A percentile compares a stretch with the other conserved stretches of the same genome.
phyloP scores from a whole-genome alignment of 768 basidiomycete genomes.

The Gloeopeniophorella convolvens region DNA sequence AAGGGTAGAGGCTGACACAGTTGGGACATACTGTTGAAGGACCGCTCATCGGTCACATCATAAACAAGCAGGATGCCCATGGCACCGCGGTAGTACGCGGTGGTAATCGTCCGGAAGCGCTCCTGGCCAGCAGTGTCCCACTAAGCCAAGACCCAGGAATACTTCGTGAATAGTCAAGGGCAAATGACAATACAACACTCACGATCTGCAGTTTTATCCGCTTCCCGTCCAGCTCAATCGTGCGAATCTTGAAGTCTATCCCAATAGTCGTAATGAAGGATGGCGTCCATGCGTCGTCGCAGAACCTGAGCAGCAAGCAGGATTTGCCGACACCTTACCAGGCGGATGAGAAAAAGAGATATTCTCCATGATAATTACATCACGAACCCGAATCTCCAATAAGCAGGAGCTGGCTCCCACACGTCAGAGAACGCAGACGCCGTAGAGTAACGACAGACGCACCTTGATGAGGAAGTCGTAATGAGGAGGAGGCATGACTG shows the following conservation, averaged over 20 bases:
- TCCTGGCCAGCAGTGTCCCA: conserved; percentile 99
- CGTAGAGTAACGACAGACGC: conserved; percentile 19
- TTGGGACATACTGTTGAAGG: conserved; percentile 80
- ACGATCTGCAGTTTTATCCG: conserved; percentile 99
- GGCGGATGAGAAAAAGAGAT: not conserved
- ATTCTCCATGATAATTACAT: not conserved
- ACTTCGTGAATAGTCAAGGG: not conserved
- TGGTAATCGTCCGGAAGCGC: conserved; percentile 96
- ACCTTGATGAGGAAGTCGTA: conserved; percentile 98
- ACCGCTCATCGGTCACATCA: conserved; percentile 91
- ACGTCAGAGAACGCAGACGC: conserved; percentile 15
- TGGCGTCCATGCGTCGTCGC: conserved; percentile 99
- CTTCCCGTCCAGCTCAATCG: conserved; percentile 97
- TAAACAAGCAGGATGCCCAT: conserved; percentile 99
- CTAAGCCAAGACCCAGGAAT: conserved; percentile 35
- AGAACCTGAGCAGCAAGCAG: conserved; percentile 91
- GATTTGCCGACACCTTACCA: conserved; percentile 88
- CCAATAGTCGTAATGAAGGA: conserved; percentile 99
- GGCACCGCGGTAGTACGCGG: conserved; percentile 97
- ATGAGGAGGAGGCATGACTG: conserved; percentile 77
- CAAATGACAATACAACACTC: conserved; percentile 32
- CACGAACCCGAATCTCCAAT: conserved; percentile 88
- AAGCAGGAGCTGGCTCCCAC: conserved; percentile 64
- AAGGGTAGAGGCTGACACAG: not conserved
- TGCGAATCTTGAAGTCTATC: conserved; percentile 99